Evolutionary conservation across 2,329 filamentous ascomycete genomes (phyloP).

Genomic region (Aspergillus carbonarius): DNA sequence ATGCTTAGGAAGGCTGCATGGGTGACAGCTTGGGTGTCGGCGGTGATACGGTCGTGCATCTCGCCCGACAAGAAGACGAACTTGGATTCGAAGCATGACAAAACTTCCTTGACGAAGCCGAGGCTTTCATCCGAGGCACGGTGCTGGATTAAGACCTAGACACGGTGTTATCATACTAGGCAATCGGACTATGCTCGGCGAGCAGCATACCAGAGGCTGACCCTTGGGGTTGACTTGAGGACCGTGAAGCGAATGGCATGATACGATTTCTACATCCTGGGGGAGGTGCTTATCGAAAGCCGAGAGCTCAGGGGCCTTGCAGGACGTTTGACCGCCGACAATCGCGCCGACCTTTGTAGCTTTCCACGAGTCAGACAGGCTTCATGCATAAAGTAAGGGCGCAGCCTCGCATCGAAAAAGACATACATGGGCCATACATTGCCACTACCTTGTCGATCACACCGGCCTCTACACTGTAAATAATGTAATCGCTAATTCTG

Average conservation of each 20-base stretch:
- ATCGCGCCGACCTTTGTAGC: conserved; percentile 94
- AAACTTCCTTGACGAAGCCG: conserved; percentile 73
- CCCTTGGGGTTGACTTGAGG: conserved; percentile 83
- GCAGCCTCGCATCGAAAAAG: conserved; percentile 11
- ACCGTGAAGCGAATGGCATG: conserved; percentile 94
- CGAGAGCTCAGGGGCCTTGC: conserved; percentile 92
- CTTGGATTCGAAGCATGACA: conserved; percentile 81
- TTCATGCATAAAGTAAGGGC: not conserved
- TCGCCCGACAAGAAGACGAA: conserved; percentile 82
- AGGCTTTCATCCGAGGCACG: conserved; percentile 77
- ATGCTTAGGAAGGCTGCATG: conserved; percentile 96
- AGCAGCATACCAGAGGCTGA: conserved; percentile 72
- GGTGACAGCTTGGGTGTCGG: conserved; percentile 96
- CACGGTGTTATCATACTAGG: conserved; percentile 16
- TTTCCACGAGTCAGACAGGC: conserved; percentile 43
- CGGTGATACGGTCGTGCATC: conserved; percentile 94
- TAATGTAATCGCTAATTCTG: conserved; percentile 92
- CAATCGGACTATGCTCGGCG: conserved; percentile 12
- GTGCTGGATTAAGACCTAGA: conserved; percentile 80
- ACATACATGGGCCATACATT: conserved; percentile 87
- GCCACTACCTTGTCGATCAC: conserved; percentile 84
- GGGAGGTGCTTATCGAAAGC: conserved; percentile 91
- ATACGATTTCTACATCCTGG: conserved; percentile 85
- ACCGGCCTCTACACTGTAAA: conserved; percentile 96
- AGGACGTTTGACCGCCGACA: conserved; percentile 95